A percentile compares a stretch with the other conserved stretches of the same genome.
Conservation (phyloP, 1,284 basidiomycete species). For the Ganoderma boninense region DNA sequence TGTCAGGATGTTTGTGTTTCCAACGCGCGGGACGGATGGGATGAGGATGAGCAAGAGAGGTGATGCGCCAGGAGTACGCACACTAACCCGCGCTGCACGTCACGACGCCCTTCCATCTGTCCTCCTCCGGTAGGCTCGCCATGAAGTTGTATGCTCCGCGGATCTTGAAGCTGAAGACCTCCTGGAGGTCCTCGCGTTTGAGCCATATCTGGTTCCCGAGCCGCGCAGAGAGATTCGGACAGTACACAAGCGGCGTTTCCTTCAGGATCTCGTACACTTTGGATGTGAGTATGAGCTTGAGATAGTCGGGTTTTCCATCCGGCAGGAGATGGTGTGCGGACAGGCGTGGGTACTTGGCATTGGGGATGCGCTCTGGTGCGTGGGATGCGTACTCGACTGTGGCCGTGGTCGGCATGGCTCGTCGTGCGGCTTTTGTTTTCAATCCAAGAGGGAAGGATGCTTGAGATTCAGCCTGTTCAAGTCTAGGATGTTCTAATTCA, state of each 20-base stretch:
- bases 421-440: background rate
- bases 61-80: conserved; percentile 48
- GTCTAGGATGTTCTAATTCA: background rate
- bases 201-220: conserved; percentile 95
- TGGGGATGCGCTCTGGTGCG: conserved; percentile 58
- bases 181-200: conserved; percentile 95
- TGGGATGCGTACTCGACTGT: conserved; percentile 74
- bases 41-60: conserved; percentile 11
- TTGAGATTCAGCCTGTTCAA: background rate
- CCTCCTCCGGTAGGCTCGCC: conserved; percentile 88
- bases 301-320: conserved; percentile 88
- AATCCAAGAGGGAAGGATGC: background rate
- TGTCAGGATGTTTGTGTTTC: background rate
- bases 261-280: conserved; percentile 95
- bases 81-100: conserved; percentile 97
- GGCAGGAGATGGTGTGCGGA: conserved; percentile 72
- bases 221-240: conserved; percentile 86
- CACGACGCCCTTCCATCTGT: conserved; percentile 97
- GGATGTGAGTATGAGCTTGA: conserved; percentile 91
- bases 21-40: background rate
- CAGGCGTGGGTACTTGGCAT: conserved; percentile 72
- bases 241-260: conserved; percentile 91
- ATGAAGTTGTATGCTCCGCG: conserved; percentile 99
- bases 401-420: conserved; percentile 43
- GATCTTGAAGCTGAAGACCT: conserved; percentile 99